Evolutionary conservation across 352 stramenopile species (phyloP), one percentile per base, ranked within the genome.

Genomic region (Phytophthora pluvialis): DNA sequence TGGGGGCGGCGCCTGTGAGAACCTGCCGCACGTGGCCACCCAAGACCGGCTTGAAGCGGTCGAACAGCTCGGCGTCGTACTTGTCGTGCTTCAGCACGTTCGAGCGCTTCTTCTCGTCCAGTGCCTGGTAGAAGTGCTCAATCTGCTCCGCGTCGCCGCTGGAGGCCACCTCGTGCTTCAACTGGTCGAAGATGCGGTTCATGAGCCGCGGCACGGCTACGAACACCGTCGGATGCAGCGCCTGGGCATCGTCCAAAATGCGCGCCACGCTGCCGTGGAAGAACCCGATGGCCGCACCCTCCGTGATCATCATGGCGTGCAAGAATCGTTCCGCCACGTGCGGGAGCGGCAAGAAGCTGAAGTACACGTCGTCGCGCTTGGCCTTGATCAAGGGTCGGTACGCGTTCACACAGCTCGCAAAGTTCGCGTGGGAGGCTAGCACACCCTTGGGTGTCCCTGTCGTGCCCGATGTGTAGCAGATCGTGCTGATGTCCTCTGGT

Each of bases 111-210:
- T 92, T 92, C 45, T 77, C 50, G 2, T 69, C 61, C 55, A 78
- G 70, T 5, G 67, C 76, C n/a, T 56, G 57, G 55, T 82, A 73
- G 53, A 82, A 82, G 12, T 51, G 52, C 26, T 77, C 55, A 5
- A 67, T 9, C 38, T 78, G 73, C 56, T 78, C 70, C 10, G 67
- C 15, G 4, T 72, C 62, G 2, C 72, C 72, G 21, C 57, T 68
- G 6, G 63, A 46, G 1, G 63, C 68, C 1, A 90, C 80, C 35
- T 73, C 73, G 40, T 81, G 70, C 60, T 84, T 79, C 50, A 97
- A 73, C 61, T 97, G 97, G 78, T 98, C 93, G 69, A 98, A 89
- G 38, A 99, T 93, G 68, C 96, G 95, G 63, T 98, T 98, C 58
- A 98, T 78, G 18, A 99, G 83, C 11, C 95, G 81, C 2, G 97